Percentiles rank a stretch among this genome's conserved stretches.
Conservation (phyloP, 2,329 filamentous ascomycete genomes). For the Hypoxylon rubiginosum region DNA sequence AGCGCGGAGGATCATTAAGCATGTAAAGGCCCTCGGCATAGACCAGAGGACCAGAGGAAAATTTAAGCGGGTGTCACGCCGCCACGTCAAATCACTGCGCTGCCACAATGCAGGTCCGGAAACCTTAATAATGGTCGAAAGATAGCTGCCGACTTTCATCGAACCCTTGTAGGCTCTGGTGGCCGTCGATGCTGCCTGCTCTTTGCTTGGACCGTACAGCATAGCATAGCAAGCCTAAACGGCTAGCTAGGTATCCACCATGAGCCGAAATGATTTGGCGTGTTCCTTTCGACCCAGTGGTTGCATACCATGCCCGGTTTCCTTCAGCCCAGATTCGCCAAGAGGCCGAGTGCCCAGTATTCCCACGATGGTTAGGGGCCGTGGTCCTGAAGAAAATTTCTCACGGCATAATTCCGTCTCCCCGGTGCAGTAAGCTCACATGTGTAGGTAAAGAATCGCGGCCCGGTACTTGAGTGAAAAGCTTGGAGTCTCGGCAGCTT, state of each 20-base stretch:
- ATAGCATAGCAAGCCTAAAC: constrained; percentile 4
- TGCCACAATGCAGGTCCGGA: constrained; percentile 39
- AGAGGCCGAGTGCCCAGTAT: constrained; percentile 10
- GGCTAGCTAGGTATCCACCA: constrained; percentile 8
- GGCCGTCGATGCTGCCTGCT: constrained; percentile 17
- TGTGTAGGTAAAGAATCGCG: constrained; percentile 30
- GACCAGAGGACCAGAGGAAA: constrained; percentile 1
- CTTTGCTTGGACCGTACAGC: constrained; percentile 16
- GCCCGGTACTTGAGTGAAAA: constrained; percentile 18
- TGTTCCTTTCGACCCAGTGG: constrained; percentile 8
- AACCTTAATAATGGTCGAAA: constrained; percentile 23
- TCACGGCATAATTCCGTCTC: constrained; percentile 30
- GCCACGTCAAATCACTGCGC: constrained; percentile 37
- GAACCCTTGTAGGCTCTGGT: constrained; percentile 15
- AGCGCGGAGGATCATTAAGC: constrained; percentile 1
- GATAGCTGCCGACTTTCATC: constrained; percentile 6
- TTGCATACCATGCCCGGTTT: constrained; percentile 18
- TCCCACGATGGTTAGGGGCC: constrained; percentile 18
- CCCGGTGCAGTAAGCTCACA: constrained; percentile 33
- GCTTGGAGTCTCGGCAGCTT: constrained; percentile 32
- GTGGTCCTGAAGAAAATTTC: constrained; percentile 17
- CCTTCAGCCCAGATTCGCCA: constrained; percentile 21
- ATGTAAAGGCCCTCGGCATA: constrained; percentile 14
- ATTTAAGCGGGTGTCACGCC: constrained; percentile 27
- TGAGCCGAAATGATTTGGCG: constrained; percentile 9